Percentiles rank a stretch among this genome's conserved stretches.
Conservation (phyloP, 2,329 filamentous ascomycete species). For the Aspergillus aculeatus region DNA sequence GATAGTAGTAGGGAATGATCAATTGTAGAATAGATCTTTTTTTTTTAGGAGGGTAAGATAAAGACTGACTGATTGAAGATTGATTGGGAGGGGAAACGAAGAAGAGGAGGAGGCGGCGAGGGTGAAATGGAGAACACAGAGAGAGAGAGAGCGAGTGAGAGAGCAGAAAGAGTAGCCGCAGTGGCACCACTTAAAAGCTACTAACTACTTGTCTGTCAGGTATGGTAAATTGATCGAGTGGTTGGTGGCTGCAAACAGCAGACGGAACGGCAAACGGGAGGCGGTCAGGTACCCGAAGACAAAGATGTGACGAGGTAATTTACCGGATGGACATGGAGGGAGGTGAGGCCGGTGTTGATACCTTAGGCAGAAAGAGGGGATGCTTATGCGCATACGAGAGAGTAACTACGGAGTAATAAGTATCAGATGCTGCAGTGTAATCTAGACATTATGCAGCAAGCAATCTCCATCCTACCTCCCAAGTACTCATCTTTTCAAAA, state of each 20-base stretch:
- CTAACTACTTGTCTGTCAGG: not conserved
- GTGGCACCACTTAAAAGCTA: slow-evolving; percentile 14
- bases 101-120: not conserved
- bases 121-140: not conserved
- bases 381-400: too few species aligned
- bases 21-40: not conserved
- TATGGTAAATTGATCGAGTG: not conserved
- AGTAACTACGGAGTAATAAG: not conserved
- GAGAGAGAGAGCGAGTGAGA: slow-evolving; percentile 9
- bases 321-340: not conserved
- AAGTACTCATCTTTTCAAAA: too few species aligned
- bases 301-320: not conserved
- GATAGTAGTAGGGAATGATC: not conserved
- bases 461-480: too few species aligned
- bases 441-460: too few species aligned
- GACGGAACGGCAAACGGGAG: not conserved
- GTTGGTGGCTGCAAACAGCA: slow-evolving; percentile 3
- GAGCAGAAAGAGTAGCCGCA: slow-evolving; percentile 4
- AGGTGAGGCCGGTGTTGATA: not conserved
- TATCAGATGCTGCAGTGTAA: not conserved
- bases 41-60: slow-evolving; percentile 2
- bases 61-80: not conserved
- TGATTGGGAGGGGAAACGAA: not conserved
- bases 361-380: not conserved
- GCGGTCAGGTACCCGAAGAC: not conserved